Evolutionary conservation across 257 asterid species (phyloP).

Genomic region (Vinca minor): DNA sequence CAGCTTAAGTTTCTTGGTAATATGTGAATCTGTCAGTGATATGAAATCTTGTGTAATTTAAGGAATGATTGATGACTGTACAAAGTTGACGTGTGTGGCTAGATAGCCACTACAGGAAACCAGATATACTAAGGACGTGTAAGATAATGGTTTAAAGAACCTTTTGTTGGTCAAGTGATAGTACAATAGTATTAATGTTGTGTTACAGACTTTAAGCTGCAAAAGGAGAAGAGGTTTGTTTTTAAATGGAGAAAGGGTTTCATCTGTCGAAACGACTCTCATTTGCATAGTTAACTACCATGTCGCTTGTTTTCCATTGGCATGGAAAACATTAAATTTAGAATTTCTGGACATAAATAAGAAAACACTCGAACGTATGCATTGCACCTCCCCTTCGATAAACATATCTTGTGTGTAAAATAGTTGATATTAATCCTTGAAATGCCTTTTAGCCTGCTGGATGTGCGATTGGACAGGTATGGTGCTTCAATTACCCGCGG

Average conservation of each 20-base stretch:
- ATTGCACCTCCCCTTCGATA: not conserved
- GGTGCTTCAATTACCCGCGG: not conserved
- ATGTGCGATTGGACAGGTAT: not conserved
- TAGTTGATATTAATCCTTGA: not conserved
- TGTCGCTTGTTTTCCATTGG: not conserved
- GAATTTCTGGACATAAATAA: not conserved
- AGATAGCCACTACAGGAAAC: not conserved
- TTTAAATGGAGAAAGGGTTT: not conserved
- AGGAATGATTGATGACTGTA: not conserved
- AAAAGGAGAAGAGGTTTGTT: not conserved
- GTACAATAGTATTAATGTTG: not conserved
- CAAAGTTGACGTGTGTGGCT: not conserved
- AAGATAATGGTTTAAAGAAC: no score
- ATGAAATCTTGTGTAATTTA: not conserved
- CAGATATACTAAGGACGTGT: not conserved
- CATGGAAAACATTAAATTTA: not conserved
- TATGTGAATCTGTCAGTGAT: not conserved
- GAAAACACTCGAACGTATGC: no score
- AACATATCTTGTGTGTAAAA: no score
- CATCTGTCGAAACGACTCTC: not conserved
- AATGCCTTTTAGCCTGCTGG: not conserved
- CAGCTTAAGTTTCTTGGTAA: not conserved
- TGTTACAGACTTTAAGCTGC: not conserved
- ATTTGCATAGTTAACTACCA: not conserved
- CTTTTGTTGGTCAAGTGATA: not conserved